Evolutionary conservation across 805 yeast genomes (phyloP), one percentile per base, ranked within the genome.

Genomic region (Yarrowia porcina): DNA sequence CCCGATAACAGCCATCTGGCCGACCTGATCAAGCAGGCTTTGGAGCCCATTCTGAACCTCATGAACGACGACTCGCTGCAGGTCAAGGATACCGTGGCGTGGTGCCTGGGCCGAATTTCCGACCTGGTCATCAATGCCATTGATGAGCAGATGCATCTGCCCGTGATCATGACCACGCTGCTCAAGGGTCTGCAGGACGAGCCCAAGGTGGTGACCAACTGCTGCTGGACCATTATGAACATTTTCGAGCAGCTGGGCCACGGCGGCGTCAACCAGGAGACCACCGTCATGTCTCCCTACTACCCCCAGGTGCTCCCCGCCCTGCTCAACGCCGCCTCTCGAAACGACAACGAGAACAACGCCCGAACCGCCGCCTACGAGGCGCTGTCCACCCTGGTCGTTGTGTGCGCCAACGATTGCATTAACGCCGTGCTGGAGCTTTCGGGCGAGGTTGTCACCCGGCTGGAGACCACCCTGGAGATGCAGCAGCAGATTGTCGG

Each of bases 51-150:
- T 63, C 78, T 92, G 63, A 73, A 74, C 15, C 80, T 93, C 72
- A 90, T 92, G 77, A 78, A 76, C 41, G 98, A 94, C 75, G 82
- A 83, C 28, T 77, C 82, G 35, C 78, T 90, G 67, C 96, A 90
- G 71, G 99, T 94, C 27, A 88, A 90, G 73, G 99, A 94, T 72
- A 92, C 99, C 1, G 97, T 91, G 33, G 96, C 98, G 4, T 94
- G 99, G 99, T 93, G 98, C 77, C 79, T 94, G 65, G 99, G 99
- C 64, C 85, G 97, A 75, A 90, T 94, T 69, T 96, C 97, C 11
- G 98, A 94, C 71, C 77, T 87, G 60, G 90, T 87, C 44, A 82
- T 89, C 66, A 89, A 83, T 60, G 90, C 96, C 4, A 85, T 93
- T 66, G 88, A 88, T 68, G 73, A 83, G 27, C 80, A 83, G 45